Percentiles rank a stretch among this genome's conserved stretches.
Evolutionary conservation across 495 filamentous ascomycete species (phyloP).

Genomic region (Lasiosphaeria ovina): DNA sequence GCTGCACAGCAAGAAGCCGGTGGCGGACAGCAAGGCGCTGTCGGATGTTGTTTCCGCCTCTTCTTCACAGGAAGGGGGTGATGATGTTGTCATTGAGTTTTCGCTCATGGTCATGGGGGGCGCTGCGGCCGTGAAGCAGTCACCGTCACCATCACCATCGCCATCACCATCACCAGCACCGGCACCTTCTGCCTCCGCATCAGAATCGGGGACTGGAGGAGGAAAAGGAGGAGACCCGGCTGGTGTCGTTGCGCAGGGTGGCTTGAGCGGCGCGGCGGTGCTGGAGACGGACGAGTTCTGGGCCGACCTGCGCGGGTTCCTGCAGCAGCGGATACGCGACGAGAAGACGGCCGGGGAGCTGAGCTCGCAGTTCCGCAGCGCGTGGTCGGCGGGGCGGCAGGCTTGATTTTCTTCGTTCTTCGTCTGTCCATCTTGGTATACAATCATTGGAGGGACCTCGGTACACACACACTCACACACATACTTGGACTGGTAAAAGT

Average conservation of each 20-base stretch:
- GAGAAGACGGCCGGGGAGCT: slow-evolving; percentile 63
- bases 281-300: slow-evolving; percentile 78
- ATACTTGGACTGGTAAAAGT: too few relatives aligned
- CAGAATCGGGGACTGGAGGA: slow-evolving; percentile 2
- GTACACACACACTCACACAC: background rate
- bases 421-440: too few relatives aligned
- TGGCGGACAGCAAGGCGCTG: slow-evolving; percentile 64
- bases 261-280: slow-evolving; percentile 39
- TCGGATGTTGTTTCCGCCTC: slow-evolving; percentile 45
- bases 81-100: slow-evolving; percentile 61
- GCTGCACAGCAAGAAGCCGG: slow-evolving; percentile 78
- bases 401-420: background rate
- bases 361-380: slow-evolving; percentile 62
- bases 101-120: slow-evolving; percentile 84
- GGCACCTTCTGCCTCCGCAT: too few relatives aligned
- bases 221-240: slow-evolving; percentile 7
- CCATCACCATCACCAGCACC: too few relatives aligned
- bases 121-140: slow-evolving; percentile 27
- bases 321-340: slow-evolving; percentile 75
- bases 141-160: slow-evolving; percentile 24
- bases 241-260: slow-evolving; percentile 25
- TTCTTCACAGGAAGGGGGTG: slow-evolving; percentile 21
- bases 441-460: too few relatives aligned
- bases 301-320: slow-evolving; percentile 77
- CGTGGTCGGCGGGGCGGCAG: slow-evolving; percentile 49